A percentile compares a stretch with the other conserved stretches of the same genome.
Evolutionary conservation across 148 eudicot species (phyloP).

Genomic region (Rhododendron kiyosumense): DNA sequence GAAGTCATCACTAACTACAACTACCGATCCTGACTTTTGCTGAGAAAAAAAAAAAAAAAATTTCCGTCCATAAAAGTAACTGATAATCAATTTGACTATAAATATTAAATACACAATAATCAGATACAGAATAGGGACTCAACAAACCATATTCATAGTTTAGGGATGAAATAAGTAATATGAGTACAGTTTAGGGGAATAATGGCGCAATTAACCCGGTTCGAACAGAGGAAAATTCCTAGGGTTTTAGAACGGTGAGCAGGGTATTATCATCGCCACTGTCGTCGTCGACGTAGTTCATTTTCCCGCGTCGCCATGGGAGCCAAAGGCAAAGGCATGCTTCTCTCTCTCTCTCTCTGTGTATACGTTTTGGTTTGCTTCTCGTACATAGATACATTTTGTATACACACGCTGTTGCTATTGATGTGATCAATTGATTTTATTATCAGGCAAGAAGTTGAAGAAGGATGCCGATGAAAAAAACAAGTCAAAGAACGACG

Average conservation of each 20-base stretch:
- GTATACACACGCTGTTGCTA: background rate
- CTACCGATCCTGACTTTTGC: too few species aligned
- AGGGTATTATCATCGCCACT: background rate
- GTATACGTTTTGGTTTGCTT: background rate
- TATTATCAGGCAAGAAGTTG: conserved; percentile 31
- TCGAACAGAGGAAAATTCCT: background rate
- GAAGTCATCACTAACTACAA: background rate
- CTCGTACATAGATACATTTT: background rate
- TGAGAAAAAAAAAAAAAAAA: too few species aligned
- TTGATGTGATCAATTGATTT: background rate
- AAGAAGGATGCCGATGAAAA: conserved; percentile 7
- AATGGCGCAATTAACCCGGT: background rate
- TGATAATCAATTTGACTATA: background rate
- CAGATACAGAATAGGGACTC: background rate
- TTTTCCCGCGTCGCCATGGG: conserved; percentile 32
- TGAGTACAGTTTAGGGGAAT: background rate
- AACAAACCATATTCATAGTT: background rate
- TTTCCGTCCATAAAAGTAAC: background rate
- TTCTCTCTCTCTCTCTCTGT: background rate
- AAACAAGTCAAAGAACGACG: background rate
- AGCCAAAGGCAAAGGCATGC: conserved; percentile 36
- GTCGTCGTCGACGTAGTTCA: background rate
- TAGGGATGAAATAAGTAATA: background rate
- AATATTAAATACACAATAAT: too few species aligned
- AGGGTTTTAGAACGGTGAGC: background rate